phyloP scores from a whole-genome alignment of 2,329 filamentous ascomycete species.

The Ascochyta fabae region DNA sequence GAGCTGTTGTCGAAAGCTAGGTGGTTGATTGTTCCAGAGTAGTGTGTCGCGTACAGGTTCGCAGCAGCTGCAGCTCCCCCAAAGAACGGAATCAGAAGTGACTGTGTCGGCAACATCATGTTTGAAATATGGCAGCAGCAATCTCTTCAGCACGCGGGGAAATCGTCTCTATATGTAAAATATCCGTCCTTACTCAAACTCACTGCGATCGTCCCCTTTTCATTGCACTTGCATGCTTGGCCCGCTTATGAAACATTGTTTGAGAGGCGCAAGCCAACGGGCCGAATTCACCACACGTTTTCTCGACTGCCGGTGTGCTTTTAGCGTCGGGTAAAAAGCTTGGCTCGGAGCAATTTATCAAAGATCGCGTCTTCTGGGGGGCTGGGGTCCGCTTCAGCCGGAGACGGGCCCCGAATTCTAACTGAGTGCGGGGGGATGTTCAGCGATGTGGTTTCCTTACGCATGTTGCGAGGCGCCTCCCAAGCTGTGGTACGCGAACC shows the following conservation, averaged over 20 bases:
- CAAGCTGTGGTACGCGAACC: too few relatives aligned
- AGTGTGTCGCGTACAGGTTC: constrained; percentile 42
- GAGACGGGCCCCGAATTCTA: constrained; percentile 1
- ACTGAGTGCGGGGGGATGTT: neutral
- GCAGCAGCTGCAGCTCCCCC: constrained; percentile 34
- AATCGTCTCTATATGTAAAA: constrained; percentile 2
- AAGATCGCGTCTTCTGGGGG: constrained; percentile 2
- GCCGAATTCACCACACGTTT: constrained; percentile 9
- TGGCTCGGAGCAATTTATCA: constrained; percentile 4
- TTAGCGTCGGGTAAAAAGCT: constrained; percentile 5
- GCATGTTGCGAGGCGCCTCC: too few relatives aligned
- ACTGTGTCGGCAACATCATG: constrained; percentile 32
- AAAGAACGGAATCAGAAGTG: constrained; percentile 35
- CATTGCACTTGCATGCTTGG: constrained; percentile 11
- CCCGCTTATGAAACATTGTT: constrained; percentile 17
- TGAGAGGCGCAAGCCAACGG: constrained; percentile 9
- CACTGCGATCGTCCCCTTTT: constrained; percentile 4
- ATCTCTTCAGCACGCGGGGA: neutral
- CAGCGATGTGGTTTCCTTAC: neutral
- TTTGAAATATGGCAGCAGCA: neutral
- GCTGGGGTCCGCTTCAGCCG: constrained; percentile 8
- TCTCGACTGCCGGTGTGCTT: constrained; percentile 5
- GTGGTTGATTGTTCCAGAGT: constrained; percentile 40
- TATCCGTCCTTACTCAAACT: constrained; percentile 6
- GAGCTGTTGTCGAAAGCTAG: constrained; percentile 35